phyloP scores from a whole-genome alignment of 768 basidiomycete species.

The Leccinum arenicola region DNA sequence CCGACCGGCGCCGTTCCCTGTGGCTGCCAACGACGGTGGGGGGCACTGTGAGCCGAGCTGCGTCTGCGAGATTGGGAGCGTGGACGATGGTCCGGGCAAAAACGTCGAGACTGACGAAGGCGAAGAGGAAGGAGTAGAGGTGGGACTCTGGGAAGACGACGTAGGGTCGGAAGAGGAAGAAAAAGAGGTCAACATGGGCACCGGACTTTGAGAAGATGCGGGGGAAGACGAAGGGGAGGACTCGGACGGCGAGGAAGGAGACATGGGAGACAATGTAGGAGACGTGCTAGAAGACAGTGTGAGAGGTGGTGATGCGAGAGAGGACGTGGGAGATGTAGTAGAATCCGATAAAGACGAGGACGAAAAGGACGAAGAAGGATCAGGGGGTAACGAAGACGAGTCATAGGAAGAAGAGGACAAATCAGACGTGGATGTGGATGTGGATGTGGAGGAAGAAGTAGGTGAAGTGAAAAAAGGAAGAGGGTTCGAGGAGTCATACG shows the following conservation, averaged over 20 bases:
- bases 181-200: not conserved
- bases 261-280: not conserved
- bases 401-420: not conserved
- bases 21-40: not conserved
- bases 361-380: not conserved
- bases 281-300: not conserved
- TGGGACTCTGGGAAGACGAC: not conserved
- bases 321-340: not conserved
- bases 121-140: not conserved
- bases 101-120: not conserved
- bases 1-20: conserved; percentile 5
- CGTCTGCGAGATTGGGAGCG: conserved; percentile 12
- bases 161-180: not conserved
- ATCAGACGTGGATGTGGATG: not conserved
- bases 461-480: not conserved
- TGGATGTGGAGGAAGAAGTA: not conserved
- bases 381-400: not conserved
- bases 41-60: conserved; percentile 28
- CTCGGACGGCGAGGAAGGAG: not conserved
- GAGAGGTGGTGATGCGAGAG: not conserved
- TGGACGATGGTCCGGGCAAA: not conserved
- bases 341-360: not conserved
- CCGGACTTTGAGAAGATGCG: conserved; percentile 1
- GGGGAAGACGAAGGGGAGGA: not conserved
- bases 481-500: not conserved